Evolutionary conservation across 192 early-diverging fungal species (phyloP), one percentile per base, ranked within the genome.

Genomic region (Coemansia sp.): DNA sequence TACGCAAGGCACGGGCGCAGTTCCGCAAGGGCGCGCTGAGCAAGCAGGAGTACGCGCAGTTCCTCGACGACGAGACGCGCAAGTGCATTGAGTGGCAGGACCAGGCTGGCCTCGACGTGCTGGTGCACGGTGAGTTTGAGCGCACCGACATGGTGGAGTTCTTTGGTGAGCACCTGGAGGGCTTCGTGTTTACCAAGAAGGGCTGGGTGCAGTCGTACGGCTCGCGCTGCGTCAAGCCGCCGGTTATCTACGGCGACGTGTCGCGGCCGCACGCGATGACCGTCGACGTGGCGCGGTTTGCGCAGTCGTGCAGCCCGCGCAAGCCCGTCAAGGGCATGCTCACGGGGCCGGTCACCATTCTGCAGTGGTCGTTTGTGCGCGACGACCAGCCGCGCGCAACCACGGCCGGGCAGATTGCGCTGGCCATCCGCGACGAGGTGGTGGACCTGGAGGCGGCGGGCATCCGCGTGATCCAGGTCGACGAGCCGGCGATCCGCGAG

Each of bases 291-390:
- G 84, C 85, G 17, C 72, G 64, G 53, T 96, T 91, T 58, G 90
- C 95, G 41, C 93, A 98, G 81, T 82, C 84, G 31, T 80, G 92
- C 56, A 96, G 93, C 78, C 67, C 60, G 30, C 45, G 42, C 60
- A 87, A 87, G 68, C 91, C 92, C 51, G 87, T 98, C 88, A 98
- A 98, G 85, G 95, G 94, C 65, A 98, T 98, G 95, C 86, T 98
- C 48, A 98, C 95, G 27, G 95, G 95, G 23, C 95, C 95, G 21
- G 88, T 98, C 38, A 98, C 95, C 57, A 95, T 94, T 73, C 85
- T 97, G 62, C 86, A 92, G 78, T 98, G 95, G 95, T 98, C 95
- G 20, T 98, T 98, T 72, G 90, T 96, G 46, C 93, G 95, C 76
- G 91, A 97, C 65, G 95, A 98, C 81, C 88, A 95, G 67, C 90